A percentile compares a stretch with the other conserved stretches of the same genome.
phyloP scores from a whole-genome alignment of 352 stramenopile genomes.

The Globisporangium perplexum region DNA sequence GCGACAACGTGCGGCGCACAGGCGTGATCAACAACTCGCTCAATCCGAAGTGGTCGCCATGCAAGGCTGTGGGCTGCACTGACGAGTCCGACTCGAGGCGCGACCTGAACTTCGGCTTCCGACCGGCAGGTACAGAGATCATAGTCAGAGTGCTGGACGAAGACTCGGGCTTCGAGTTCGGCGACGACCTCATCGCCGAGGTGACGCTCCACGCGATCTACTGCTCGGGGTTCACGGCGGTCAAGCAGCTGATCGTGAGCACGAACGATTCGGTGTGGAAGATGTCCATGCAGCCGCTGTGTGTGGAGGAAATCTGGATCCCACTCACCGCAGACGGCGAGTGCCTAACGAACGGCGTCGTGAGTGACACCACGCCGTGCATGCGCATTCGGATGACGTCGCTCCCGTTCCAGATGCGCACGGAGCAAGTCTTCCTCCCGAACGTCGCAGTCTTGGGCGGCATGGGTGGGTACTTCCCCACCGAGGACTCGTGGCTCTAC shows the following conservation, averaged over 20 bases:
- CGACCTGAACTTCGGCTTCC: slow-evolving; percentile 85
- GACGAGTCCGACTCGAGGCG: slow-evolving; percentile 39
- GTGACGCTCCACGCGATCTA: slow-evolving; percentile 75
- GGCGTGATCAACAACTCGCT: slow-evolving; percentile 22
- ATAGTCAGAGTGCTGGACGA: slow-evolving; percentile 66
- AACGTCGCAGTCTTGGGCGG: slow-evolving; percentile 45
- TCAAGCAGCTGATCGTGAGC: slow-evolving; percentile 34
- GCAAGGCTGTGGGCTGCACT: slow-evolving; percentile 32
- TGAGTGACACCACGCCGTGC: slow-evolving; percentile 31
- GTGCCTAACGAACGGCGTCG: slow-evolving; percentile 13
- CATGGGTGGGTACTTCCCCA: slow-evolving; percentile 69
- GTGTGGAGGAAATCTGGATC: slow-evolving; percentile 75
- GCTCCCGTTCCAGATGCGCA: slow-evolving; percentile 67
- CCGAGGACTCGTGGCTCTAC: slow-evolving; percentile 56
- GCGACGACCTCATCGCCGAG: slow-evolving; percentile 73
- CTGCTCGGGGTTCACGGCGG: slow-evolving; percentile 64
- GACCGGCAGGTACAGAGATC: slow-evolving; percentile 70
- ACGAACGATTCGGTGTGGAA: slow-evolving; percentile 58
- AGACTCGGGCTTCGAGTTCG: slow-evolving; percentile 85
- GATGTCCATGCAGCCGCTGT: slow-evolving; percentile 60
- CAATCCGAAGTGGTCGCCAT: slow-evolving; percentile 75
- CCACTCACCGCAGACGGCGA: slow-evolving; percentile 31
- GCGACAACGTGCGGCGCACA: slow-evolving; percentile 58
- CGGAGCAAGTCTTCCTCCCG: slow-evolving; percentile 53
- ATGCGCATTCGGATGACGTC: slow-evolving; percentile 71